phyloP scores from a whole-genome alignment of 23 red algal genomes.

The Agarophyton chilense region DNA sequence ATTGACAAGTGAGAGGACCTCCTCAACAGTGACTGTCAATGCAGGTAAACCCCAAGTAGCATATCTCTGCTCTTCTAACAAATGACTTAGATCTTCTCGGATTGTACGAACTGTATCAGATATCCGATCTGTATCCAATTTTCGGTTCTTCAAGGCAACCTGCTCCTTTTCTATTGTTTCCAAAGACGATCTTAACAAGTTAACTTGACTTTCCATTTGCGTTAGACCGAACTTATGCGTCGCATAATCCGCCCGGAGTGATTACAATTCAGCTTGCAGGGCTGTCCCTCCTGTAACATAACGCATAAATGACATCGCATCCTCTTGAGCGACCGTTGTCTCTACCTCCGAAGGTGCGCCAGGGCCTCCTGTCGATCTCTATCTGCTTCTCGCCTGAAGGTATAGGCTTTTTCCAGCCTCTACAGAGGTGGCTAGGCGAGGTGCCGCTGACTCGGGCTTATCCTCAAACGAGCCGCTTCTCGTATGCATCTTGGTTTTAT shows the following conservation, averaged over 20 bases:
- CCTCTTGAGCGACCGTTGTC: neutral
- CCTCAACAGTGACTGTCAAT: too few species aligned
- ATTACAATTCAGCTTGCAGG: neutral
- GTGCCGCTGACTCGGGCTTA: neutral
- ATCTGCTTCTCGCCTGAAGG: neutral
- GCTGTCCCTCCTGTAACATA: neutral
- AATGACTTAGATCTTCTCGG: neutral
- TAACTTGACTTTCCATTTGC: too few species aligned
- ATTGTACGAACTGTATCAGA: neutral
- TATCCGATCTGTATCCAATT: slow-evolving; percentile 1
- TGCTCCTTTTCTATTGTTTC: neutral
- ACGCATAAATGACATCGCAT: too few species aligned
- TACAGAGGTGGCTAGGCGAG: neutral
- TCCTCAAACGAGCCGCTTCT: too few species aligned
- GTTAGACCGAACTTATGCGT: slow-evolving; percentile 18
- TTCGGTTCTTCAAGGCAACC: neutral
- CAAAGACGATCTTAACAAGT: too few species aligned
- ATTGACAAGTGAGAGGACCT: too few species aligned
- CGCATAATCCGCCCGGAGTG: neutral
- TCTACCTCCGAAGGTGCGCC: neutral
- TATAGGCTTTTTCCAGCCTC: neutral
- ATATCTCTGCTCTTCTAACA: slow-evolving; percentile 12
- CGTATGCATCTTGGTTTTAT: too few species aligned
- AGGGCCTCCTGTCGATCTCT: neutral
- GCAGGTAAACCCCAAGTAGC: neutral